Evolutionary conservation across 1,284 basidiomycete species (phyloP), one percentile per base, ranked within the genome.

Genomic region (Cronartium quercuum): DNA sequence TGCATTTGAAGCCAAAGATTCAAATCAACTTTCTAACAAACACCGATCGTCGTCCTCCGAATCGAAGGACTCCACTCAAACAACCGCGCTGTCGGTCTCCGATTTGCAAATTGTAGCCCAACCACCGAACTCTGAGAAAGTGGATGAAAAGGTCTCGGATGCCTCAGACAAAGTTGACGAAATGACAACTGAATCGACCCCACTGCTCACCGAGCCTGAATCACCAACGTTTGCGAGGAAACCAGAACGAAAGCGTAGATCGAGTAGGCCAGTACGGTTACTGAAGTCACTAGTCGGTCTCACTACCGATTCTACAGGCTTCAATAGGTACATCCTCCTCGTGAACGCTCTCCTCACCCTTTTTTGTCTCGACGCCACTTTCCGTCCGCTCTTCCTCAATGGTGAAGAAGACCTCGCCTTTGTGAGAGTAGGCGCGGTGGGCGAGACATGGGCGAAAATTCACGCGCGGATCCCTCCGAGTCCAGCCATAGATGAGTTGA

Each of bases 391-490:
- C 10, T 83, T 85, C 77, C 79, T 87, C 73, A 86, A 88, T 79
- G 78, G 84, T 60, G 86, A 87, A 34, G 68, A 82, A 13, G 84
- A 86, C 78, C 85, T 89, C 75, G 82, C 83, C 5, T 91, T 89
- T 80, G 86, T 86, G 2, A 85, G 89, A 64, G 83, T 90, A 66
- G 89, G 89, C 12, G 89, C 89, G 3, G 85, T 90, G 64, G 86
- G 87, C 78, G 86, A 87, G 12, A 86, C 87, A 77, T 83, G 83
- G 65, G 87, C 83, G 76, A 90, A 89, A 80, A 83, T 90, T 62
- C 82, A 85, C 42, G 85, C 87, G 13, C 86, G 89, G 37, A 86
- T 88, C 78, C 88, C 89, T 18, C 75, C 76, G 29, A 65, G 35
- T 40, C 57, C n/a, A 35, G 68, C 34, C 15, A 64, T 35, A 29